A percentile compares a stretch with the other conserved stretches of the same genome.
These are phyloP conservation scores for Erodium texanum DNA, from an alignment of 441 rosid genomes.

Conservation along the genomic window DNA sequence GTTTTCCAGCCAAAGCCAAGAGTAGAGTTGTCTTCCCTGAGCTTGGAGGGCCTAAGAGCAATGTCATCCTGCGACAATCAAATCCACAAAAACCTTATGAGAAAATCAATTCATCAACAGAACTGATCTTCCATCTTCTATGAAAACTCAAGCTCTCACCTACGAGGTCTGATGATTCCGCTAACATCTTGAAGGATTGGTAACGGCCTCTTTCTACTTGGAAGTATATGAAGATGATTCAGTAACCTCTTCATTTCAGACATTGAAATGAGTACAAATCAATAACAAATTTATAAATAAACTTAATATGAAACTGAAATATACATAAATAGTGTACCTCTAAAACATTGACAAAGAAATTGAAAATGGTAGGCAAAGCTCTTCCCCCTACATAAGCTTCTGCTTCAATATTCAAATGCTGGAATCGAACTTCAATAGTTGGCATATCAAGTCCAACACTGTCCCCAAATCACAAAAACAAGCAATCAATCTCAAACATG, in stretches of 20 bases:
- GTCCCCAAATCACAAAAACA: not conserved
- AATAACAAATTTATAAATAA: too few relatives aligned
- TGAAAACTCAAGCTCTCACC: constrained; percentile 21
- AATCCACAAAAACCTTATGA: not conserved
- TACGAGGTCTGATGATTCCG: constrained; percentile 59
- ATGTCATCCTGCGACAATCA: constrained; percentile 34
- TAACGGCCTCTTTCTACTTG: constrained; percentile 42
- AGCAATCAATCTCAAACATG: not conserved
- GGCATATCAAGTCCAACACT: constrained; percentile 42
- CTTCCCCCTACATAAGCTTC: constrained; percentile 31
- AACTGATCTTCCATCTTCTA: not conserved
- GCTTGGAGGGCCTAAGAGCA: constrained; percentile 54
- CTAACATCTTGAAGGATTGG: constrained; percentile 52
- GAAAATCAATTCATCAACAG: too few relatives aligned
- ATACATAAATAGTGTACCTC: constrained; percentile 30
- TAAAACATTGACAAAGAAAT: constrained; percentile 22
- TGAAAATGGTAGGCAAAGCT: constrained; percentile 35
- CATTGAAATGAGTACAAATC: too few relatives aligned
- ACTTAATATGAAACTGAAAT: too few relatives aligned
- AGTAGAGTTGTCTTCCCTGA: constrained; percentile 54
- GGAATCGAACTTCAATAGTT: constrained; percentile 46
- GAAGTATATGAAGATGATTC: constrained; percentile 30
- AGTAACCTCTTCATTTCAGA: too few relatives aligned
- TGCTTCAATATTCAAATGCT: constrained; percentile 33
- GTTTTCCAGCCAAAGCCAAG: constrained; percentile 21